These are phyloP conservation scores for Mycothermus thermophilus DNA, from an alignment of 495 filamentous ascomycete species.

Conservation along the genomic window DNA sequence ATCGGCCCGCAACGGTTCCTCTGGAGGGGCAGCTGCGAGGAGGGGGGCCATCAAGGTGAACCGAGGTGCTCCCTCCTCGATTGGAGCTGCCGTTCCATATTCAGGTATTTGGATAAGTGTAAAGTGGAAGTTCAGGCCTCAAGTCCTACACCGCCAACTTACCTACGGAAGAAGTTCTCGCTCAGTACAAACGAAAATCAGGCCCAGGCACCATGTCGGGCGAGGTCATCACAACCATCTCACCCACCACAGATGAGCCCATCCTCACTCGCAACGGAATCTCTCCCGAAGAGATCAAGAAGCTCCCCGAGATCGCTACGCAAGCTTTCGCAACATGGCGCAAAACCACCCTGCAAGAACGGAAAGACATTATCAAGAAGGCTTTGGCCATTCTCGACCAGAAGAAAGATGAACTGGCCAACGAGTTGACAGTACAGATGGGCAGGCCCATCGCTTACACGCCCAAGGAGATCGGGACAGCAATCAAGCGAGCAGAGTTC, in stretches of 20 bases:
- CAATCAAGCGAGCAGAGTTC: conserved; percentile 67
- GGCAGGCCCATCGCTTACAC: conserved; percentile 80
- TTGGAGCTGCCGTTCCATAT: too few relatives aligned
- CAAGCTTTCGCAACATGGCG: conserved; percentile 60
- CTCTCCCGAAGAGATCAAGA: conserved; percentile 47
- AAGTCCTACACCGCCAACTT: too few relatives aligned
- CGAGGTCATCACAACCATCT: conserved; percentile 79
- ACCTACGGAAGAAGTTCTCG: too few relatives aligned
- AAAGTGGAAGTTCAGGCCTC: too few relatives aligned
- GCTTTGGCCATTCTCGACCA: conserved; percentile 54
- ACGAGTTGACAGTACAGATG: conserved; percentile 86
- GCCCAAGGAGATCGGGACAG: conserved; percentile 65
- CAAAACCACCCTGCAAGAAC: conserved; percentile 46
- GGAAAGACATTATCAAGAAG: conserved; percentile 63
- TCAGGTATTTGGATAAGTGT: too few relatives aligned
- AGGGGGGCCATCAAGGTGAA: not conserved
- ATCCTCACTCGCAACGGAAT: conserved; percentile 63
- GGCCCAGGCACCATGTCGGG: conserved; percentile 48
- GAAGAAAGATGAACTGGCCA: conserved; percentile 65
- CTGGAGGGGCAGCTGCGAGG: conserved; percentile 3
- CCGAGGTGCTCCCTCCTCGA: not conserved
- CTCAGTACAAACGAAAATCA: not conserved
- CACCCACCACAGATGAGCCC: conserved; percentile 67
- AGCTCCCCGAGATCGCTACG: conserved; percentile 49
- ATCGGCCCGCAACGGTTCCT: too few relatives aligned